These are phyloP conservation scores for Amanita fuliginea DNA, from an alignment of 768 basidiomycete genomes.

Conservation along the genomic window DNA sequence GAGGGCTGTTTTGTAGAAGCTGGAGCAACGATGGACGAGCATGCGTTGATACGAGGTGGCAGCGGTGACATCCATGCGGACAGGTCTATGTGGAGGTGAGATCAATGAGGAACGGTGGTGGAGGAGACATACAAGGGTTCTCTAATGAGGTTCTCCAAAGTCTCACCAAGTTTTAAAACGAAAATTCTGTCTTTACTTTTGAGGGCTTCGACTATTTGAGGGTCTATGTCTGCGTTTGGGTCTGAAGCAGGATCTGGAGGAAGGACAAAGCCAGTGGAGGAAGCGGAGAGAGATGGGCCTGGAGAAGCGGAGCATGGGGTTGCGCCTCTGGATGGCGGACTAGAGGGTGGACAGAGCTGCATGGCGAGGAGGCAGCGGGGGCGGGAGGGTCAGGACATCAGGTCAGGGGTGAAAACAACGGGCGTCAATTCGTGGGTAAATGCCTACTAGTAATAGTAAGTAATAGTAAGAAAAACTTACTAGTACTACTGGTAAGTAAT, in stretches of 20 bases:
- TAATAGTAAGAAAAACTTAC: no score
- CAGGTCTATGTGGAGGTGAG: conserved; percentile 23
- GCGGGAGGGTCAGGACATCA: conserved; percentile 17
- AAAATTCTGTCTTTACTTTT: conserved; percentile 82
- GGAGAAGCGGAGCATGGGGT: conserved; percentile 10
- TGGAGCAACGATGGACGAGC: conserved; percentile 77
- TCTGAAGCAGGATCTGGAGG: conserved; percentile 13
- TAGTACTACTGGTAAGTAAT: no score
- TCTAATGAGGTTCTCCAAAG: conserved; percentile 64
- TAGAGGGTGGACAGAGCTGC: conserved; percentile 8
- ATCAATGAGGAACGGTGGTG: background rate
- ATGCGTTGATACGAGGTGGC: conserved; percentile 76
- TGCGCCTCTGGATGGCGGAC: conserved; percentile 9
- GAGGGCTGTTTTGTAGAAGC: conserved; percentile 66
- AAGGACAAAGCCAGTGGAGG: conserved; percentile 8
- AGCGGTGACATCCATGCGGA: conserved; percentile 56
- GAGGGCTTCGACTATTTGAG: conserved; percentile 77
- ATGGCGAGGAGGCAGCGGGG: conserved; percentile 2
- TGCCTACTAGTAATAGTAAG: background rate
- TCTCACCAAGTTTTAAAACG: conserved; percentile 82
- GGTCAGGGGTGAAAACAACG: conserved; percentile 12
- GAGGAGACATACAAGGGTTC: conserved; percentile 1
- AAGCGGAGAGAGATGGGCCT: conserved; percentile 9
- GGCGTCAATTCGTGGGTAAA: conserved; percentile 24
- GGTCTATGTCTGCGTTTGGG: conserved; percentile 45